Percentiles rank a stretch among this genome's conserved stretches.
phyloP scores from a whole-genome alignment of 371 early-diverging fungal species.

The Rhizopus microsporus region DNA sequence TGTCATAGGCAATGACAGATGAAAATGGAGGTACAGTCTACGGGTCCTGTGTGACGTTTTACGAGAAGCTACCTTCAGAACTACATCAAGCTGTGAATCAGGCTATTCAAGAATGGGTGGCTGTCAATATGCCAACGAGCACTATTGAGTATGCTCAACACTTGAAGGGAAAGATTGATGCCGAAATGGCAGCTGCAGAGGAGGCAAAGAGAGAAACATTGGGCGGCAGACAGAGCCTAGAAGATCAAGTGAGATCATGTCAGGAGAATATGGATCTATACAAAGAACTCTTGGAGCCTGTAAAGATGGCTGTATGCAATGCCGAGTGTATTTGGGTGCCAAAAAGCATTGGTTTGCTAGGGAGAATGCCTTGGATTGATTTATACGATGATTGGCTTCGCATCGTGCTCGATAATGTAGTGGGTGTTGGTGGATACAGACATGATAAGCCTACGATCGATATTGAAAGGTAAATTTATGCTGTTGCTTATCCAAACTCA shows the following conservation, averaged over 20 bases:
- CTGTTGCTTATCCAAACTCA: too few relatives aligned
- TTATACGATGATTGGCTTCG: slow-evolving; percentile 79
- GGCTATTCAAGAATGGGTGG: slow-evolving; percentile 53
- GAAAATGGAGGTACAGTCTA: slow-evolving; percentile 67
- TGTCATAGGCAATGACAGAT: slow-evolving; percentile 63
- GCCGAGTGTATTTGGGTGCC: slow-evolving; percentile 71
- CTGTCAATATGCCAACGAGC: slow-evolving; percentile 52
- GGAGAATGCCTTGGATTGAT: slow-evolving; percentile 75
- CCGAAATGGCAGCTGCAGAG: slow-evolving; percentile 29
- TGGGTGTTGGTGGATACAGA: slow-evolving; percentile 57
- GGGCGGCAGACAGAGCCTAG: slow-evolving; percentile 27
- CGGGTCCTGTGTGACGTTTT: slow-evolving; percentile 72
- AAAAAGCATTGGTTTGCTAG: slow-evolving; percentile 70
- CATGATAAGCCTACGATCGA: slow-evolving; percentile 39
- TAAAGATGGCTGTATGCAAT: slow-evolving; percentile 57
- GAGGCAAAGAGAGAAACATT: slow-evolving; percentile 19
- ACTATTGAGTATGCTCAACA: slow-evolving; percentile 59
- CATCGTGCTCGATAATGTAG: slow-evolving; percentile 60
- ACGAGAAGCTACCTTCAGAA: slow-evolving; percentile 55
- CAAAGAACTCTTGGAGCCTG: slow-evolving; percentile 65
- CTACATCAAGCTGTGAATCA: slow-evolving; percentile 49
- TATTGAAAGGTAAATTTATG: slow-evolving; percentile 49
- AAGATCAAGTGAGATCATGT: slow-evolving; percentile 48
- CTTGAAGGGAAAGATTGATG: slow-evolving; percentile 45
- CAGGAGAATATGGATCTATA: slow-evolving; percentile 74